phyloP scores from a whole-genome alignment of 2,329 filamentous ascomycete species.

The Neonectria faginata region DNA sequence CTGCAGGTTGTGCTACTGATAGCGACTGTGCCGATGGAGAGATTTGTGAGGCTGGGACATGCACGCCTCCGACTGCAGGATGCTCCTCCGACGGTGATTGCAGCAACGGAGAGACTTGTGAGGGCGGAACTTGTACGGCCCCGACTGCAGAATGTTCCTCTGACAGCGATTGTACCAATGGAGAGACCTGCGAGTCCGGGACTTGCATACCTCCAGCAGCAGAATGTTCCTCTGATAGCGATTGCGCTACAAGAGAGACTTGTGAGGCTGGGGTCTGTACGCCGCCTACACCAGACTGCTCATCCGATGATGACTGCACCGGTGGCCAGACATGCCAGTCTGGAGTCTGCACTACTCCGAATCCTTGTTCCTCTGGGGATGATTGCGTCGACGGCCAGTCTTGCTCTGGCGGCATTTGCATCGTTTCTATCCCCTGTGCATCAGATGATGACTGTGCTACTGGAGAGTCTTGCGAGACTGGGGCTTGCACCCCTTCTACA shows the following conservation, averaged over 20 bases:
- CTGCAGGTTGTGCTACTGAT: background rate
- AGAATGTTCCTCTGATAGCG: background rate
- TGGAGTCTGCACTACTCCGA: background rate
- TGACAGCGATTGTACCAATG: constrained; percentile 1
- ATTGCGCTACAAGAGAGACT: background rate
- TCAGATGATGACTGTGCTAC: background rate
- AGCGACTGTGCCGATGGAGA: constrained; percentile 1
- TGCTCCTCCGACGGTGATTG: background rate
- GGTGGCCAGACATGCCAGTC: constrained; percentile 8
- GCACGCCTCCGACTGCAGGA: background rate
- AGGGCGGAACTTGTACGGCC: background rate
- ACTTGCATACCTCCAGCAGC: background rate
- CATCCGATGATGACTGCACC: background rate
- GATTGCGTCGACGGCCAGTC: constrained; percentile 1
- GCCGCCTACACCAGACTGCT: background rate
- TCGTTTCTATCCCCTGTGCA: background rate
- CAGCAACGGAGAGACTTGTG: background rate
- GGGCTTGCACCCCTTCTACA: background rate
- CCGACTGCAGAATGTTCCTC: background rate
- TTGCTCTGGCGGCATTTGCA: background rate
- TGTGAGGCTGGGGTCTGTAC: background rate
- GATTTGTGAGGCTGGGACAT: background rate
- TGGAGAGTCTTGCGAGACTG: background rate
- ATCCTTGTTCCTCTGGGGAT: background rate
- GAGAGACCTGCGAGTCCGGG: constrained; percentile 12